Percentiles rank a stretch among this genome's conserved stretches.
phyloP scores from a whole-genome alignment of 257 asterid genomes.

The Nicotiana otophora region DNA sequence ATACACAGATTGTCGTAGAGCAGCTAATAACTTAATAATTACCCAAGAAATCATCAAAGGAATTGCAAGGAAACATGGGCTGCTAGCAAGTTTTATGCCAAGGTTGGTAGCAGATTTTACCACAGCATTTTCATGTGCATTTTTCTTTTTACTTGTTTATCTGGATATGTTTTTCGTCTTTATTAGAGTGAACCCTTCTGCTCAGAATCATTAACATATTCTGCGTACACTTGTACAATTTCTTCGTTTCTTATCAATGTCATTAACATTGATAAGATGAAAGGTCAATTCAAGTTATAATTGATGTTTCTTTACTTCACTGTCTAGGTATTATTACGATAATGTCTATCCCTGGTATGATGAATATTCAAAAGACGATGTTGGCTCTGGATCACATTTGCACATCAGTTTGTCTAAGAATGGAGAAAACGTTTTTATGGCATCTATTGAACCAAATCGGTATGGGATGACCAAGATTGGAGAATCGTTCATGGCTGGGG shows the following conservation, averaged over 20 bases:
- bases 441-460: constrained; percentile 36
- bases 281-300: too few relatives aligned
- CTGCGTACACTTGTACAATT: too few relatives aligned
- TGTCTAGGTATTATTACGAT: constrained; percentile 30
- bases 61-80: constrained; percentile 78
- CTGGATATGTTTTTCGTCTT: neutral
- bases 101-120: constrained; percentile 41
- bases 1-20: constrained; percentile 46
- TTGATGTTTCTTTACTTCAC: too few relatives aligned
- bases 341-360: neutral
- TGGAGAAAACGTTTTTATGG: constrained; percentile 73
- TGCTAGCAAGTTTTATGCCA: constrained; percentile 81
- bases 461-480: constrained; percentile 71
- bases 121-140: neutral
- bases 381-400: constrained; percentile 93
- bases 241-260: too few relatives aligned
- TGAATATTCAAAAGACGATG: constrained; percentile 28
- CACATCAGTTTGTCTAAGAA: constrained; percentile 75
- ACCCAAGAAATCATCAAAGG: constrained; percentile 66
- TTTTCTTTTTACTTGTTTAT: neutral
- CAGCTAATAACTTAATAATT: constrained; percentile 67
- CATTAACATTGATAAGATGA: too few relatives aligned
- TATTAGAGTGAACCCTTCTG: too few relatives aligned
- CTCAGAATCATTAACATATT: too few relatives aligned
- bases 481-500: constrained; percentile 94